A percentile compares a stretch with the other conserved stretches of the same genome.
phyloP scores from a whole-genome alignment of 805 yeast genomes.

The Metschnikowia hibisci region DNA sequence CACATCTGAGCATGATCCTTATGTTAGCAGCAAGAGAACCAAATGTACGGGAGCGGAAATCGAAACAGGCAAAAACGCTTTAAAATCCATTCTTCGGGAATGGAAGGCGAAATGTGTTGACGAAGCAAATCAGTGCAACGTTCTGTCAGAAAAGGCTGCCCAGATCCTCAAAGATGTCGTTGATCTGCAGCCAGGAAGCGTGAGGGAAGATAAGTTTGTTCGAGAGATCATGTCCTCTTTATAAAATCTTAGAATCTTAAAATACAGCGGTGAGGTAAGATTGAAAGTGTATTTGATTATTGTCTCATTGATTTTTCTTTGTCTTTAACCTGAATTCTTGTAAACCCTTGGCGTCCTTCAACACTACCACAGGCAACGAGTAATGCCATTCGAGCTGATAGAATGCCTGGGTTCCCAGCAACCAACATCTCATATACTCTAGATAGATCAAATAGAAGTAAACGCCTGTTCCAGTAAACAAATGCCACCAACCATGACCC shows the following conservation, averaged over 20 bases:
- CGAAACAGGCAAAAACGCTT: slow-evolving; percentile 47
- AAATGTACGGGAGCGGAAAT: slow-evolving; percentile 53
- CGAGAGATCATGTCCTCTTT: slow-evolving; percentile 42
- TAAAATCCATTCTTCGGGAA: slow-evolving; percentile 45
- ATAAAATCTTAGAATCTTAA: slow-evolving; percentile 17
- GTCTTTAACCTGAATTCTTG: slow-evolving; percentile 7
- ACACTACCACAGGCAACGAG: slow-evolving; percentile 24
- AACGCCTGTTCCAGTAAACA: slow-evolving; percentile 81
- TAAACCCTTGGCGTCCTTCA: slow-evolving; percentile 15
- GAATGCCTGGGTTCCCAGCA: slow-evolving; percentile 51
- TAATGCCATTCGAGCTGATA: slow-evolving; percentile 58
- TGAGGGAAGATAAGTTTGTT: slow-evolving; percentile 38
- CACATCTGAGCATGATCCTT: slow-evolving; percentile 34
- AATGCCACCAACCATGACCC: slow-evolving; percentile 98
- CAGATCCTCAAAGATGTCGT: slow-evolving; percentile 36
- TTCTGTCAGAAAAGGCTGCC: slow-evolving; percentile 38
- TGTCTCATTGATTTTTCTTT: slow-evolving; percentile 6
- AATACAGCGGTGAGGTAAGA: background rate
- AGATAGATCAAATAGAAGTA: slow-evolving; percentile 78
- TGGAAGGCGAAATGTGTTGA: slow-evolving; percentile 50
- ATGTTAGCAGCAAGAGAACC: slow-evolving; percentile 44
- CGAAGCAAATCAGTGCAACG: slow-evolving; percentile 18
- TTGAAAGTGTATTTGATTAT: no score
- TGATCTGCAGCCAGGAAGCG: slow-evolving; percentile 18
- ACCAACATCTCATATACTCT: slow-evolving; percentile 68